These are phyloP conservation scores for Lactuca saligna DNA, from an alignment of 129 eudicot species.

Conservation along the genomic window DNA sequence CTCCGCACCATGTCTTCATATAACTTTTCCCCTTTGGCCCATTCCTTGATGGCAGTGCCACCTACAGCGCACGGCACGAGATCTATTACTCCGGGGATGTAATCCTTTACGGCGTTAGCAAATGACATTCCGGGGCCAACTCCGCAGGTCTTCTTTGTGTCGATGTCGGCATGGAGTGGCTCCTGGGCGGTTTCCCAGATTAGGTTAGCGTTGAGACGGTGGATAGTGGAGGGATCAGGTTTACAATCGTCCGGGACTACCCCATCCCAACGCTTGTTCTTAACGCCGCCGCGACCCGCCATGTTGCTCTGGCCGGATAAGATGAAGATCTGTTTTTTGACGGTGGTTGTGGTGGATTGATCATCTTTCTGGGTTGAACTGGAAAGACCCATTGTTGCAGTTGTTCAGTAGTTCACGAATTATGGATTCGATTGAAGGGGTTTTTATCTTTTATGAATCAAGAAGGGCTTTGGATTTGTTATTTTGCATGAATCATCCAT, in stretches of 20 bases:
- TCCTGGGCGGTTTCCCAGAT: constrained; percentile 78
- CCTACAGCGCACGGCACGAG: constrained; percentile 87
- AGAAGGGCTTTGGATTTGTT: not conserved
- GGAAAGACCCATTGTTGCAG: constrained; percentile 35
- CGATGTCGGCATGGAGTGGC: constrained; percentile 88
- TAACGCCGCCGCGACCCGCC: constrained; percentile 95
- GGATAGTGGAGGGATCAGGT: constrained; percentile 65
- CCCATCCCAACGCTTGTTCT: constrained; percentile 65
- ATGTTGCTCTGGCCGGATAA: constrained; percentile 98
- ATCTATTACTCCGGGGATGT: constrained; percentile 44
- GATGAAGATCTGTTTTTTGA: constrained; percentile 63
- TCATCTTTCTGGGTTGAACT: constrained; percentile 29
- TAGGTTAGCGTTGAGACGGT: constrained; percentile 72
- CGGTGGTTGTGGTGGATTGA: constrained; percentile 28
- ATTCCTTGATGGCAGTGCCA: constrained; percentile 75
- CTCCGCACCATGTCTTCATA: constrained; percentile 68
- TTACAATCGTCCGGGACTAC: constrained; percentile 61
- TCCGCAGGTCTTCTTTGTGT: constrained; percentile 63
- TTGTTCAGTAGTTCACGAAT: no score
- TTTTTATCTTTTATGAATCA: not conserved
- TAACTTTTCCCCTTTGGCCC: constrained; percentile 58
- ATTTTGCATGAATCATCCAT: not conserved
- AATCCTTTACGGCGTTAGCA: constrained; percentile 72
- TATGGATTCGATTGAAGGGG: constrained; percentile 1
- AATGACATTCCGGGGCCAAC: constrained; percentile 91